phyloP scores from a whole-genome alignment of 75 land plant genomes.

The Pinus taeda region DNA sequence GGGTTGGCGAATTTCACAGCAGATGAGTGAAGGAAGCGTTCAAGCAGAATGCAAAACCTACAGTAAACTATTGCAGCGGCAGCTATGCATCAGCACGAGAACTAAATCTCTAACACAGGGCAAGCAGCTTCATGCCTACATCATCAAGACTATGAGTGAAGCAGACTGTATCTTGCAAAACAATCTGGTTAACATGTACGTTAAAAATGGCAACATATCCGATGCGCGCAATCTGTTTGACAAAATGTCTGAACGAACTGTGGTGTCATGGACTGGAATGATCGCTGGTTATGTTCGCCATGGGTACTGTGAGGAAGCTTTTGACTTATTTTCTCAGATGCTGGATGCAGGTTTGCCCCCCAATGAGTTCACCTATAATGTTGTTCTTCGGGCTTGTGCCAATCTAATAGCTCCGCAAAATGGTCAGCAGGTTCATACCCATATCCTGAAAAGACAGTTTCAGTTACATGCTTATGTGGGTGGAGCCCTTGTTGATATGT shows the following conservation, averaged over 20 bases:
- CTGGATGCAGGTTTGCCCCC: constrained; percentile 12
- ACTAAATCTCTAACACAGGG: too few relatives aligned
- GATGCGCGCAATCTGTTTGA: constrained; percentile 43
- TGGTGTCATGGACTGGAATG: constrained; percentile 58
- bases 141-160: too few relatives aligned
- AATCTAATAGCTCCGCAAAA: constrained; percentile 3
- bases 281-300: constrained; percentile 37
- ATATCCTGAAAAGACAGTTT: constrained; percentile 28
- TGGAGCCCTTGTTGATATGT: constrained; percentile 50
- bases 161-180: too few relatives aligned
- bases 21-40: too few relatives aligned
- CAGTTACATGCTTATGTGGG: constrained; percentile 30
- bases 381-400: constrained; percentile 40
- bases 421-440: constrained; percentile 43
- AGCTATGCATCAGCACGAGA: too few relatives aligned
- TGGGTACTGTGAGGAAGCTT: constrained; percentile 22
- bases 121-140: too few relatives aligned
- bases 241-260: constrained; percentile 31
- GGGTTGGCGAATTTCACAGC: too few relatives aligned
- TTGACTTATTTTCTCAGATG: constrained; percentile 40
- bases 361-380: constrained; percentile 43
- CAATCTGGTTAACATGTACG: too few relatives aligned
- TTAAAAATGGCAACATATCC: too few relatives aligned
- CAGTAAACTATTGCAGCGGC: too few relatives aligned
- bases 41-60: too few relatives aligned